A percentile compares a stretch with the other conserved stretches of the same genome.
Conservation (phyloP, 305 asterid genomes). For the Euphrasia arctica region DNA sequence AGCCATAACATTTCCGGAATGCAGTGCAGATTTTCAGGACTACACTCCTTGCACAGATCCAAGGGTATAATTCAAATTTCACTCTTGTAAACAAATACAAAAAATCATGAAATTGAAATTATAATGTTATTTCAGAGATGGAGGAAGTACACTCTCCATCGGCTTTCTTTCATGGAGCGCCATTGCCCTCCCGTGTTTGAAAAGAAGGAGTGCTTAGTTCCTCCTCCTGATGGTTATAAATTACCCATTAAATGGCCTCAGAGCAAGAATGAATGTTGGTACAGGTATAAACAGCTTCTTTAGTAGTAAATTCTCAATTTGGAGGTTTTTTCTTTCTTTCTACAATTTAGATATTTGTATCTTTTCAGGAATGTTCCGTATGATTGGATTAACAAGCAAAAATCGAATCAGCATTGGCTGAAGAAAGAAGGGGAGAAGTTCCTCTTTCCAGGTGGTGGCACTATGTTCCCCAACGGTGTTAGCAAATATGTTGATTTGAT, state of each 20-base stretch:
- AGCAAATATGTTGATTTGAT: background rate
- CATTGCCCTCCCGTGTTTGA: slow-evolving; percentile 31
- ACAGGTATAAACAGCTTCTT: slow-evolving; percentile 56
- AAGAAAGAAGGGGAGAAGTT: slow-evolving; percentile 95
- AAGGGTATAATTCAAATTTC: slow-evolving; percentile 40
- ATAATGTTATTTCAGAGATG: slow-evolving; percentile 62
- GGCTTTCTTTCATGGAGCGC: slow-evolving; percentile 89
- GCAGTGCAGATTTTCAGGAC: slow-evolving; percentile 70
- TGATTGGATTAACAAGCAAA: slow-evolving; percentile 95
- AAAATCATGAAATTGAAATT: slow-evolving; percentile 10
- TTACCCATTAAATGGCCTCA: slow-evolving; percentile 79
- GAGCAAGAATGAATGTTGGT: slow-evolving; percentile 96
- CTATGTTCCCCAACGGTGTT: slow-evolving; percentile 98
- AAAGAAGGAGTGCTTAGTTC: slow-evolving; percentile 1
- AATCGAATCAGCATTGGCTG: slow-evolving; percentile 96
- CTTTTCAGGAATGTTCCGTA: slow-evolving; percentile 82
- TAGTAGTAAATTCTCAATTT: background rate
- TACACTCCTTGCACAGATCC: slow-evolving; percentile 99
- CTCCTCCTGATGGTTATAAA: slow-evolving; percentile 1
- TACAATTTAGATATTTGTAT: slow-evolving; percentile 8
- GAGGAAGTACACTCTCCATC: slow-evolving; percentile 71
- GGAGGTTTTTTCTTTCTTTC: slow-evolving; percentile 3
- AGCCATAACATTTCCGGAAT: slow-evolving; percentile 60
- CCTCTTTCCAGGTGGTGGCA: slow-evolving; percentile 97
- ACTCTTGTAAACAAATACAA: background rate